phyloP scores from a whole-genome alignment of 2,329 filamentous ascomycete genomes.

The Colletotrichum abscissum region DNA sequence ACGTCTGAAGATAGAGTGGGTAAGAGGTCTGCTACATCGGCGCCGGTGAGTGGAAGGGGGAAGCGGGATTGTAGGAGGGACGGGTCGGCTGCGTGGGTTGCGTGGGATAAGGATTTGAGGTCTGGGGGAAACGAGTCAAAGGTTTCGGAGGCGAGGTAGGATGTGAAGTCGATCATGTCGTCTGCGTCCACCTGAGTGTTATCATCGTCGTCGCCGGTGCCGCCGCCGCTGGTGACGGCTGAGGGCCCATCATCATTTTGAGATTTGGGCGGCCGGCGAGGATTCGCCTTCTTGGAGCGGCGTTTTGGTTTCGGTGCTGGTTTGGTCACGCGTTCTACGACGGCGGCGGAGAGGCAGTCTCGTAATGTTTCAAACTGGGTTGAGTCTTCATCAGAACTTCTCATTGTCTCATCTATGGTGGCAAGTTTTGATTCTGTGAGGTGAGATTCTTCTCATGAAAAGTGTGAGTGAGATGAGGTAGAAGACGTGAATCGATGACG shows the following conservation, averaged over 20 bases:
- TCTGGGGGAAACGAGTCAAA: constrained; percentile 73
- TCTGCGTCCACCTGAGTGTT: constrained; percentile 58
- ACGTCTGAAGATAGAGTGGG: constrained; percentile 68
- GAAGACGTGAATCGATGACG: constrained; percentile 23
- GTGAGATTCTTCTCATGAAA: not conserved
- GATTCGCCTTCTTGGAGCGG: constrained; percentile 48
- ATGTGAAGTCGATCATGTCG: constrained; percentile 82
- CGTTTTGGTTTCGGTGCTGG: constrained; percentile 57
- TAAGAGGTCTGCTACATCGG: constrained; percentile 62
- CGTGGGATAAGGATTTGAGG: constrained; percentile 72
- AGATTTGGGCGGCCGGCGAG: not conserved
- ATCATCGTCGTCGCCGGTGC: not conserved
- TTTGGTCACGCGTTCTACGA: constrained; percentile 70
- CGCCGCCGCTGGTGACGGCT: too few species aligned
- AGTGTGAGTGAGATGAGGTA: not conserved
- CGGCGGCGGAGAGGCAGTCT: constrained; percentile 77
- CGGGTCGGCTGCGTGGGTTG: constrained; percentile 60
- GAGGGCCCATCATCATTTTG: not conserved
- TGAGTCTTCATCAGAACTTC: constrained; percentile 47
- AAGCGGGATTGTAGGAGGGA: constrained; percentile 68
- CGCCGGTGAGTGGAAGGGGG: constrained; percentile 63
- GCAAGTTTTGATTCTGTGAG: not conserved
- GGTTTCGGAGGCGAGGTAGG: constrained; percentile 79
- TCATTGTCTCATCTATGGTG: constrained; percentile 52
- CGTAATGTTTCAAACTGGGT: constrained; percentile 68